phyloP scores from a whole-genome alignment of 441 rosid species.

The Heliophila coronopifolia region DNA sequence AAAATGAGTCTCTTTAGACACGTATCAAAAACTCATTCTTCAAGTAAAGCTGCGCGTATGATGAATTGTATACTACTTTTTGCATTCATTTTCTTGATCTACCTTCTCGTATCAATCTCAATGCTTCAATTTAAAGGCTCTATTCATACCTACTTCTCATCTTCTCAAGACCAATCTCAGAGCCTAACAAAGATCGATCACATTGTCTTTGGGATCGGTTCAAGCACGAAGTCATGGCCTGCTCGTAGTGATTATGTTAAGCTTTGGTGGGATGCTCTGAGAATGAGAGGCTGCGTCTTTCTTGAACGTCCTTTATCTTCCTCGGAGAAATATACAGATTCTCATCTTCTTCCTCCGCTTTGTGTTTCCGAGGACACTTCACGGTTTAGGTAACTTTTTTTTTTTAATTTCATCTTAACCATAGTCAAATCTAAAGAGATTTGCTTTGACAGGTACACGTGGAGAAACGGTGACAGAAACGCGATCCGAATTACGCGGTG shows the following conservation, averaged over 20 bases:
- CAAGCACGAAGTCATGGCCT: conserved; percentile 53
- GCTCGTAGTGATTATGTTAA: conserved; percentile 49
- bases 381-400: conserved; percentile 39
- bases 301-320: conserved; percentile 37
- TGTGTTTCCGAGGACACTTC: conserved; percentile 76
- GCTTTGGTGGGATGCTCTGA: conserved; percentile 67
- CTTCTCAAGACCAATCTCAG: conserved; percentile 23
- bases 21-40: conserved; percentile 29
- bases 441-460: conserved; percentile 39
- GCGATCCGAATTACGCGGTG: conserved; percentile 77
- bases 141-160: conserved; percentile 19
- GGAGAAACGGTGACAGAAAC: conserved; percentile 47
- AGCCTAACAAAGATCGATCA: conserved; percentile 42
- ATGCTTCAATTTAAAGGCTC: conserved; percentile 32
- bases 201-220: conserved; percentile 67
- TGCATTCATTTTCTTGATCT: conserved; percentile 37
- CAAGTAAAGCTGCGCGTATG: conserved; percentile 16
- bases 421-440: too few relatives aligned
- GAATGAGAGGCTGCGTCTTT: conserved; percentile 84
- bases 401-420: background rate
- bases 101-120: conserved; percentile 39
- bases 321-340: conserved; percentile 18
- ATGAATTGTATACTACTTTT: conserved; percentile 34
- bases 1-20: conserved; percentile 19
- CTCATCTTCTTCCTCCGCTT: conserved; percentile 47